phyloP scores from a whole-genome alignment of 129 eudicot species.

The Chrysanthemum seticuspe region DNA sequence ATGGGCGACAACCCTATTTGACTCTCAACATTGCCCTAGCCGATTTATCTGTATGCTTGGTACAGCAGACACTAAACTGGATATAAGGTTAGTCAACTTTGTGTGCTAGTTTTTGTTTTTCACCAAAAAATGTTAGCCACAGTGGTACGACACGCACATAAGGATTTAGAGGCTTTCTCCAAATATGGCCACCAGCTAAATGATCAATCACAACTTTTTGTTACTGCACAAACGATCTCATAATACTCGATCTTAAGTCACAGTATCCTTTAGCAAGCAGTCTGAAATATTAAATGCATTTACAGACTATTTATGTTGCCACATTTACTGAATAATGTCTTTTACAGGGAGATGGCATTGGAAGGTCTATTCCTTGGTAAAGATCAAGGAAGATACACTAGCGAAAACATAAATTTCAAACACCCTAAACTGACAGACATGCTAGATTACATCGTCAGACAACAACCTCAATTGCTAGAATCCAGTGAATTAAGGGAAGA shows the following conservation, averaged over 20 bases:
- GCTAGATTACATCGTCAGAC: conserved; percentile 67
- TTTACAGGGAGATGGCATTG: conserved; percentile 81
- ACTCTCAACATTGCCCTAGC: conserved; percentile 82
- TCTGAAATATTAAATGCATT: neutral
- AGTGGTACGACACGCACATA: neutral
- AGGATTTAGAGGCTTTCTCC: neutral
- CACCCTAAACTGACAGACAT: conserved; percentile 71
- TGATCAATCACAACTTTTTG: neutral
- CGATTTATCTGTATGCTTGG: conserved; percentile 95
- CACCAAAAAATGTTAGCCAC: neutral
- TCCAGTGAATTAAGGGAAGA: conserved; percentile 51
- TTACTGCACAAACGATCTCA: neutral
- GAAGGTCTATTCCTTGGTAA: conserved; percentile 89
- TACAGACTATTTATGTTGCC: conserved; percentile 13
- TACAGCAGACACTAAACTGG: conserved; percentile 78
- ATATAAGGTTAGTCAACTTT: conserved; percentile 61
- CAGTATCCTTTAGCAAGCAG: too few species aligned
- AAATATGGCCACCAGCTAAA: neutral
- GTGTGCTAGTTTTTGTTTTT: neutral
- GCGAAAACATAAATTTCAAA: conserved; percentile 36
- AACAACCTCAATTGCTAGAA: conserved; percentile 65
- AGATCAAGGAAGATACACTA: conserved; percentile 47
- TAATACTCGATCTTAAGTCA: too few species aligned
- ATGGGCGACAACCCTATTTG: conserved; percentile 95
- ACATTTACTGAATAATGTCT: conserved; percentile 10